Evolutionary conservation across 345 rosid species (phyloP).

Genomic region (Sisymbrium irio): DNA sequence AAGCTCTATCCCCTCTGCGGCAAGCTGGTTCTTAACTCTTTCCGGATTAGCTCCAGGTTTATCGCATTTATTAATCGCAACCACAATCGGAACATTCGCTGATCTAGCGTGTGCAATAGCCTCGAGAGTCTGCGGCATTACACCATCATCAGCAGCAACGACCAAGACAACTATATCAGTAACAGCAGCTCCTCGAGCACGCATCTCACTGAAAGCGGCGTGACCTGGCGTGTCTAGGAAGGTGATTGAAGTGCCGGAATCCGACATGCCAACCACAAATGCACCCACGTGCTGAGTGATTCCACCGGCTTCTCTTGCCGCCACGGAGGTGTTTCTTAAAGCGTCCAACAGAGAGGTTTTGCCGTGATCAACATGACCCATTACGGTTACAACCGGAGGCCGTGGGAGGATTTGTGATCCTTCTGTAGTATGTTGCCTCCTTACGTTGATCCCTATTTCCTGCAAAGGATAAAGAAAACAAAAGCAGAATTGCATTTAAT

Average conservation of each 20-base stretch:
- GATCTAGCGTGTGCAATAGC: constrained; percentile 85
- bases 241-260: constrained; percentile 80
- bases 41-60: constrained; percentile 79
- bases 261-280: constrained; percentile 77
- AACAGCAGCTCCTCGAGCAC: constrained; percentile 95
- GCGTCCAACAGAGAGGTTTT: constrained; percentile 95
- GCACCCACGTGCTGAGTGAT: constrained; percentile 98
- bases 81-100: constrained; percentile 87
- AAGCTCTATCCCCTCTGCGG: constrained; percentile 73
- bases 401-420: constrained; percentile 65
- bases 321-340: constrained; percentile 78
- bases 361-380: constrained; percentile 99
- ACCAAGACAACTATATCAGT: constrained; percentile 94
- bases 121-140: constrained; percentile 97
- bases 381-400: constrained; percentile 83
- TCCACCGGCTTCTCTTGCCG: constrained; percentile 94
- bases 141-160: constrained; percentile 96
- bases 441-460: constrained; percentile 76
- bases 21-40: constrained; percentile 81
- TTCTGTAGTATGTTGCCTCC: constrained; percentile 70
- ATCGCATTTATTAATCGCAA: constrained; percentile 91
- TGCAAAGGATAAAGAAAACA: constrained; percentile 33
- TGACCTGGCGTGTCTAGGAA: constrained; percentile 96
- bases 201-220: constrained; percentile 94
- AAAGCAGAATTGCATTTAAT: neutral